Conservation (phyloP, 257 asterid species). For the Fraxinus anomala region DNA sequence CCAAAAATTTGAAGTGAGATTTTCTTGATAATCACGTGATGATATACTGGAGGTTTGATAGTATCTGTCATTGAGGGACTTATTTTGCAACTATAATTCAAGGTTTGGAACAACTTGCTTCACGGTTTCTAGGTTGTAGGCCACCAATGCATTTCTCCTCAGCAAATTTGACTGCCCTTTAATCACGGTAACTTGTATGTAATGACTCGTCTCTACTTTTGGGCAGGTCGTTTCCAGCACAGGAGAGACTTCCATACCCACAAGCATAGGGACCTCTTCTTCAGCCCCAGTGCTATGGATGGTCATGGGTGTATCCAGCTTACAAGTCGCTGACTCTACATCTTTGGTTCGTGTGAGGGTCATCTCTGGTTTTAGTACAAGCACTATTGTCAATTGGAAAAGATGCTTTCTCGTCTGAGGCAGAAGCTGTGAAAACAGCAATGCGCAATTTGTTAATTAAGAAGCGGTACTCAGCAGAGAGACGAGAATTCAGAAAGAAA, state of each 20-base stretch:
- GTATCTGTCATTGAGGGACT: neutral
- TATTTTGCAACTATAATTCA: too few species aligned
- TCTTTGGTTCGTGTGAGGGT: constrained; percentile 67
- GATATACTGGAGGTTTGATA: neutral
- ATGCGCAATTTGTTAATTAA: constrained; percentile 83
- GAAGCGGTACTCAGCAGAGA: constrained; percentile 75
- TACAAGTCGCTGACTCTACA: constrained; percentile 31
- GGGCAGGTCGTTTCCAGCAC: constrained; percentile 56
- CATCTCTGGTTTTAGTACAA: constrained; percentile 45
- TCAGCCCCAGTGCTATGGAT: constrained; percentile 67
- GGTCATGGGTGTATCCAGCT: constrained; percentile 83
- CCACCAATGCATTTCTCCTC: too few species aligned
- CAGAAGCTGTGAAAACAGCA: constrained; percentile 77
- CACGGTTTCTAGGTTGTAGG: neutral
- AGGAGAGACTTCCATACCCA: constrained; percentile 77
- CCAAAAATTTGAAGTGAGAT: neutral
- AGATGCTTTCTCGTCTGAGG: constrained; percentile 62
- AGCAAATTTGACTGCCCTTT: neutral
- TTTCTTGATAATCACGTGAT: neutral
- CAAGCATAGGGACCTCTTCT: constrained; percentile 55
- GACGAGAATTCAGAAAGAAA: constrained; percentile 68
- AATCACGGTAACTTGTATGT: neutral
- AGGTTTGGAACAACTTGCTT: neutral
- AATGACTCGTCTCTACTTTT: neutral
- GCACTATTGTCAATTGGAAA: constrained; percentile 45